Evolutionary conservation across 805 yeast species (phyloP), one percentile per base, ranked within the genome.

Genomic region (Torulaspora delbrueckii): DNA sequence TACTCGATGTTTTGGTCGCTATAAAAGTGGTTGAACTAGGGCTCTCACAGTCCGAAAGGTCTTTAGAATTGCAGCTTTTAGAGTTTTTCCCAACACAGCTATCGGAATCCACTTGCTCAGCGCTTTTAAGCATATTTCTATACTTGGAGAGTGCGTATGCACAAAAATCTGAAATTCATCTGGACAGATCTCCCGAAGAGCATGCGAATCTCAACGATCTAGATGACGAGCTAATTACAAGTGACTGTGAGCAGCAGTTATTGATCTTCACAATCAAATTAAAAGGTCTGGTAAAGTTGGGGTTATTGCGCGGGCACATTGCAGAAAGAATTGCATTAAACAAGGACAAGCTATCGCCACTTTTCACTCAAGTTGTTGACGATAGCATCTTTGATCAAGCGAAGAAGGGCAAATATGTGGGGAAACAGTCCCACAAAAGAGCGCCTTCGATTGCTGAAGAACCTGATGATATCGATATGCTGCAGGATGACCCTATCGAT

Each of bases 11-110:
- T 18, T 38, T 54, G 14, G 56, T 57, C 2, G 53, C 67, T 3
- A 36, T 55, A 4, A 64, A 56, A 42, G 53, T 62, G 24, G 59
- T 61, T 50, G 65, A 61, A 37, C 39, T 62, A 8, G 56, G 60
- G 16, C 28, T 60, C 27, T 59, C 65, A 5, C 54, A 53, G 23
- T 45, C 49, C n/a, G 59, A 54, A n/a, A 38, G 23, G 27, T 40
- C 48, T 14, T 62, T 66, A 63, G 52, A 36, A 22, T 34, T 40
- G 9, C 40, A 47, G 2, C 43, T 63, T 4, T 36, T 27, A 5
- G 56, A 55, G 6, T 39, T 41, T 2, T 51, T 56, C 37, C 54
- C 56, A 1, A 39, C 45, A 9, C 46, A 44, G 13, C 24, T 60
- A 13, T 44, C 51, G 16, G 49, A 45, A 19, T 47, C 48, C 13